phyloP scores from a whole-genome alignment of 2,329 filamentous ascomycete genomes.

The Cryphonectria parasitica region DNA sequence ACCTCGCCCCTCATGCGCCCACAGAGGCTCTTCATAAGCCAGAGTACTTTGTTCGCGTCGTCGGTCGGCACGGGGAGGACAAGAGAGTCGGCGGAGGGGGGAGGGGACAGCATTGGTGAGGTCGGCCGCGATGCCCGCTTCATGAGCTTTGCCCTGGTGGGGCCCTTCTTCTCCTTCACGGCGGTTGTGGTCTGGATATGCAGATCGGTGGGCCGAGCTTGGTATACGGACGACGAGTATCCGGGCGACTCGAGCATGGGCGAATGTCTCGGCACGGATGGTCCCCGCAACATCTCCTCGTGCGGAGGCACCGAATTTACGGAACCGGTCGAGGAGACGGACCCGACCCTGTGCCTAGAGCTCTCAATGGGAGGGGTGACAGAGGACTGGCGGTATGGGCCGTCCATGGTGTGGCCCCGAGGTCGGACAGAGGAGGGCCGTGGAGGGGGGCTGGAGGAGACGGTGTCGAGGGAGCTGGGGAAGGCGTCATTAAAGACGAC shows the following conservation, averaged over 20 bases:
- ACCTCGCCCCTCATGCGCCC: constrained; percentile 80
- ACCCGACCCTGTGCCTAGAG: constrained; percentile 67
- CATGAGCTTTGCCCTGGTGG: constrained; percentile 53
- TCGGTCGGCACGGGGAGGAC: constrained; percentile 63
- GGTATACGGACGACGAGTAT: constrained; percentile 42
- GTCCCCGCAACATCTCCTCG: constrained; percentile 46
- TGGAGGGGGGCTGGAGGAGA: constrained; percentile 47
- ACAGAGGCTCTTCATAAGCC: constrained; percentile 76
- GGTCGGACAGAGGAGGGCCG: constrained; percentile 49
- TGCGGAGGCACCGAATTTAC: constrained; percentile 57
- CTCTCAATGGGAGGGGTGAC: constrained; percentile 47
- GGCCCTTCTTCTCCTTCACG: constrained; percentile 52
- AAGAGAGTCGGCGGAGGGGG: constrained; percentile 63
- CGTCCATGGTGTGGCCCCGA: constrained; percentile 63
- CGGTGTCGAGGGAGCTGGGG: constrained; percentile 53
- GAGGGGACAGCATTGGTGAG: constrained; percentile 58
- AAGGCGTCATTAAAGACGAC: constrained; percentile 64
- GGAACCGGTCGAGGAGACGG: constrained; percentile 67
- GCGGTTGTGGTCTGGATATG: constrained; percentile 39
- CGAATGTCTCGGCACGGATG: constrained; percentile 44
- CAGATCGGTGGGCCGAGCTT: constrained; percentile 41
- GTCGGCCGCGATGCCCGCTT: constrained; percentile 62
- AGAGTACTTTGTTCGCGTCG: constrained; percentile 72
- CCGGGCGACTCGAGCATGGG: constrained; percentile 48
- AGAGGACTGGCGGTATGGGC: constrained; percentile 50